phyloP scores from a whole-genome alignment of 805 yeast species.

The Clavispora asparagi region DNA sequence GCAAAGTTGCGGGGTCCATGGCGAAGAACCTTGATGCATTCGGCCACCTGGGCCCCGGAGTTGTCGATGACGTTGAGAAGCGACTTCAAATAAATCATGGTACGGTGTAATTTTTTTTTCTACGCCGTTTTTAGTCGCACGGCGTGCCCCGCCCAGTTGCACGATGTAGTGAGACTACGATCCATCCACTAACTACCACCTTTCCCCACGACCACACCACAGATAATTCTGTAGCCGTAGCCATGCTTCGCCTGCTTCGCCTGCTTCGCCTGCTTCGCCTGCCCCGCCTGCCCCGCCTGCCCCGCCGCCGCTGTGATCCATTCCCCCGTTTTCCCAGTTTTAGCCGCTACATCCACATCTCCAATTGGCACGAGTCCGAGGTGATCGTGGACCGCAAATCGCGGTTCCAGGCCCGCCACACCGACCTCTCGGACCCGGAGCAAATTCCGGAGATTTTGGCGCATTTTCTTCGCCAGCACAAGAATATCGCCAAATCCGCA shows the following conservation, averaged over 20 bases:
- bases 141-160: constrained; percentile 5
- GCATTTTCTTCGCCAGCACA: constrained; percentile 40
- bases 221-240: too few relatives aligned
- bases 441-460: constrained; percentile 42
- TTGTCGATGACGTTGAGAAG: constrained; percentile 89
- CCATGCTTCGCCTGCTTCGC: too few relatives aligned
- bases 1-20: constrained; percentile 85
- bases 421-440: constrained; percentile 28
- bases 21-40: constrained; percentile 90
- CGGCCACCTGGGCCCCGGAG: constrained; percentile 91
- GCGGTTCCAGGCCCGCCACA: constrained; percentile 60
- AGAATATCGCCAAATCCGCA: constrained; percentile 46
- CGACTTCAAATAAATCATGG: constrained; percentile 85
- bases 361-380: constrained; percentile 27
- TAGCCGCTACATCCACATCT: constrained; percentile 3
- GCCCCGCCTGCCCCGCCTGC: too few relatives aligned
- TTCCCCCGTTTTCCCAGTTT: background rate
- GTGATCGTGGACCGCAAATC: constrained; percentile 49
- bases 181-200: too few relatives aligned
- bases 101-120: constrained; percentile 1
- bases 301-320: too few relatives aligned
- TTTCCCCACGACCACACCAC: too few relatives aligned
- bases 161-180: background rate
- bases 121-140: constrained; percentile 1
- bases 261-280: too few relatives aligned